Percentiles rank a stretch among this genome's conserved stretches.
Evolutionary conservation across 257 asterid genomes (phyloP).

Genomic region (Rubia yunnanensis): DNA sequence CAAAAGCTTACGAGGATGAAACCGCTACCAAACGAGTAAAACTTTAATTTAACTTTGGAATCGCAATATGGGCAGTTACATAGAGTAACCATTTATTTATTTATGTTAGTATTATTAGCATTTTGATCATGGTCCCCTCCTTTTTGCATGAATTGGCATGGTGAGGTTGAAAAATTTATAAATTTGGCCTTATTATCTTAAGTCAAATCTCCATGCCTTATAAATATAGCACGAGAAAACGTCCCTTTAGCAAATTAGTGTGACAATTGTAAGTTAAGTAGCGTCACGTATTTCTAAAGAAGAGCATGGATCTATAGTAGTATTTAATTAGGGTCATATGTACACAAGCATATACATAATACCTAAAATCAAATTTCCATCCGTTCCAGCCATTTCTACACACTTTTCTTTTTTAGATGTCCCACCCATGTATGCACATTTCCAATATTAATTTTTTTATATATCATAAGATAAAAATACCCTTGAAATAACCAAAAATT

Average conservation of each 20-base stretch:
- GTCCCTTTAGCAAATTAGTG: not conserved
- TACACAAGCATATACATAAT: too few species aligned
- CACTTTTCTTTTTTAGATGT: too few species aligned
- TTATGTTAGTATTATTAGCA: not conserved
- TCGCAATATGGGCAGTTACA: not conserved
- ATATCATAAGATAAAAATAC: too few species aligned
- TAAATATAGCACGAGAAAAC: not conserved
- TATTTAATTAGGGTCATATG: too few species aligned
- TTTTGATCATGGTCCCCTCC: slow-evolving; percentile 9
- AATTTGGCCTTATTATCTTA: slow-evolving; percentile 8
- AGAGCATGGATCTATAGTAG: too few species aligned
- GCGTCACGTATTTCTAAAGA: too few species aligned
- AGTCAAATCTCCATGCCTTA: slow-evolving; percentile 11
- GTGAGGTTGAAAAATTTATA: slow-evolving; percentile 5
- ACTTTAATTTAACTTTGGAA: slow-evolving; percentile 2
- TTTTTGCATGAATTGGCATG: slow-evolving; percentile 9
- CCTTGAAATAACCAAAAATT: too few species aligned
- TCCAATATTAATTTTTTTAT: too few species aligned
- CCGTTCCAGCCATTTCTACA: too few species aligned
- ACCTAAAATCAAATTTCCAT: too few species aligned
- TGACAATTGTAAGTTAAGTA: not conserved
- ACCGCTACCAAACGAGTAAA: not conserved
- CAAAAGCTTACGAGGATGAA: not conserved
- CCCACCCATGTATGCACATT: too few species aligned
- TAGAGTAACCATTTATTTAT: not conserved